A percentile compares a stretch with the other conserved stretches of the same genome.
phyloP scores from a whole-genome alignment of 495 filamentous ascomycete species.

The Tuber umbilicatum region DNA sequence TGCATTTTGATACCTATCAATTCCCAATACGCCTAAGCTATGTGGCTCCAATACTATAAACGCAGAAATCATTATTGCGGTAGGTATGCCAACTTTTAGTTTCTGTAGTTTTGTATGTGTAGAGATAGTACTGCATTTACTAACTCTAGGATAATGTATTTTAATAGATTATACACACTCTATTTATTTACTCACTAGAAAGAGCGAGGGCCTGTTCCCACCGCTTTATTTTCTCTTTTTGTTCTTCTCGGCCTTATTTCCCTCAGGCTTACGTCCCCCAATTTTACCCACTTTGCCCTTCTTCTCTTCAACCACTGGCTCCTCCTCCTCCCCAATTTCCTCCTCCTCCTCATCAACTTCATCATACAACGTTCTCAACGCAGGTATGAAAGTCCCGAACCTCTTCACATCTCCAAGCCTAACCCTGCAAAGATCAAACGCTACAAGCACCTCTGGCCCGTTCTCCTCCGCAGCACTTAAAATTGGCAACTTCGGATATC shows the following conservation, averaged over 20 bases:
- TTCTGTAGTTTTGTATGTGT: not conserved
- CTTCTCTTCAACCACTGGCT: not conserved
- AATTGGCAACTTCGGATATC: constrained; percentile 80
- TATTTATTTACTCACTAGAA: not conserved
- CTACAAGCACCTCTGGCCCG: constrained; percentile 60
- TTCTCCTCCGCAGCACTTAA: constrained; percentile 45
- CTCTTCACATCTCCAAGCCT: constrained; percentile 71
- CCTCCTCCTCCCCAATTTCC: constrained; percentile 23
- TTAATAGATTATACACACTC: not conserved
- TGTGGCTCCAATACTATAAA: not conserved
- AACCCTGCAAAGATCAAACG: constrained; percentile 84
- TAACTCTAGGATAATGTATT: not conserved
- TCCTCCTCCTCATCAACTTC: constrained; percentile 38
- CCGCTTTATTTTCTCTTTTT: constrained; percentile 23
- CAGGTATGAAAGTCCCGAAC: constrained; percentile 66
- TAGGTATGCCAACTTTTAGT: not conserved
- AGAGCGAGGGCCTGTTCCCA: constrained; percentile 9
- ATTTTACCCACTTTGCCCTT: constrained; percentile 25
- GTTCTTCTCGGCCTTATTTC: constrained; percentile 33
- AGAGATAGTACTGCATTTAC: not conserved
- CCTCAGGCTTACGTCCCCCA: constrained; percentile 28
- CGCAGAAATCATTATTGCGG: not conserved
- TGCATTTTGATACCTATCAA: not conserved
- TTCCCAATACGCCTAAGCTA: not conserved
- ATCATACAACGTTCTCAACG: constrained; percentile 62